Percentiles rank a stretch among this genome's conserved stretches.
Evolutionary conservation across 305 asterid genomes (phyloP).

Genomic region (Solanum chacoense): DNA sequence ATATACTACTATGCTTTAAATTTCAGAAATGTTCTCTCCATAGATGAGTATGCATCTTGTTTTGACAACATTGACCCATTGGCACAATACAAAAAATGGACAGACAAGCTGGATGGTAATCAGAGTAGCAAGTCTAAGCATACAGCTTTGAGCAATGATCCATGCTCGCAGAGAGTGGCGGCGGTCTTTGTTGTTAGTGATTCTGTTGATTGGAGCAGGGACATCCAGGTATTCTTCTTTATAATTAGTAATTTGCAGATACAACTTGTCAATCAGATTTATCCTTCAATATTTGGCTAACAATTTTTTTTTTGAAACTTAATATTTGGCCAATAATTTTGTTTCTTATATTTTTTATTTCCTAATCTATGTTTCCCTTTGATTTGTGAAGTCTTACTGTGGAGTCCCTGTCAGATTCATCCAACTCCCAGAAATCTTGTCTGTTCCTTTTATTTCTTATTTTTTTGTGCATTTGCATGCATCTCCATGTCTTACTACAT

Average conservation of each 20-base stretch:
- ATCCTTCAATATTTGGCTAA: not conserved
- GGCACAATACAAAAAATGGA: constrained; percentile 56
- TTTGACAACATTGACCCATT: constrained; percentile 85
- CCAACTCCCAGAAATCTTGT: not conserved
- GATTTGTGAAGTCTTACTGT: not conserved
- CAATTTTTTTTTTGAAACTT: not conserved
- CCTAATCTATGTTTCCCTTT: not conserved
- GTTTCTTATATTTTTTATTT: not conserved
- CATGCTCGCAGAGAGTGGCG: constrained; percentile 49
- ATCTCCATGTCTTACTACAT: not conserved
- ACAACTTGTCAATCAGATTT: not conserved
- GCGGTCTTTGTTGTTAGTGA: constrained; percentile 92
- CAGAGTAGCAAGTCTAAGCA: constrained; percentile 16
- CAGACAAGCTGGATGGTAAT: constrained; percentile 11
- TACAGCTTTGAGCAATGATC: constrained; percentile 25
- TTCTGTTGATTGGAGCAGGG: constrained; percentile 96
- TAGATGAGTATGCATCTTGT: constrained; percentile 70
- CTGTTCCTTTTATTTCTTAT: not conserved
- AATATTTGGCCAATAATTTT: not conserved
- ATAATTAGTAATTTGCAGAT: not conserved
- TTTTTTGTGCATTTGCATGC: not conserved
- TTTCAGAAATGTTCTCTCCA: constrained; percentile 62
- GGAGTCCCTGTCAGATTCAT: not conserved
- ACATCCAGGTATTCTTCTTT: constrained; percentile 67
- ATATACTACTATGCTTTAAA: constrained; percentile 8